phyloP scores from a whole-genome alignment of 805 yeast species.

The Teunomyces lycoperdinae region DNA sequence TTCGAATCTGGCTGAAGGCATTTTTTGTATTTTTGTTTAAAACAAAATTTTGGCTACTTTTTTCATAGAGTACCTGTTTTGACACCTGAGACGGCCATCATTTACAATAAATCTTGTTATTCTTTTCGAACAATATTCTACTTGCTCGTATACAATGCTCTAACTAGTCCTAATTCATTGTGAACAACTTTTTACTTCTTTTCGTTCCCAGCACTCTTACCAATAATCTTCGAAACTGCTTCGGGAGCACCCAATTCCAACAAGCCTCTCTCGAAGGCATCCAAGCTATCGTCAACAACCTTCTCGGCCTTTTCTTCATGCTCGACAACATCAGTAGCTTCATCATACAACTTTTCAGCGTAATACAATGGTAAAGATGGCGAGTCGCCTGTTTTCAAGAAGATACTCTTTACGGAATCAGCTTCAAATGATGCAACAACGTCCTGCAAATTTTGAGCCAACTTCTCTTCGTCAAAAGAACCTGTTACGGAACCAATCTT shows the following conservation, averaged over 20 bases:
- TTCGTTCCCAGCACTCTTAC: slow-evolving; percentile 37
- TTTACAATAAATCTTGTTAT: neutral
- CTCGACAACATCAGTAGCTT: slow-evolving; percentile 44
- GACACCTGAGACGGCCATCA: too few relatives aligned
- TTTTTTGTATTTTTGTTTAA: slow-evolving; percentile 5
- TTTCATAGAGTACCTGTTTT: too few relatives aligned
- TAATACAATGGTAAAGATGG: slow-evolving; percentile 85
- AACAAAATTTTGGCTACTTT: too few relatives aligned
- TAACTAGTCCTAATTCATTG: slow-evolving; percentile 13
- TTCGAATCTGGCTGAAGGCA: slow-evolving; percentile 36
- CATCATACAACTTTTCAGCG: slow-evolving; percentile 52
- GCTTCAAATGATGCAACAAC: slow-evolving; percentile 48
- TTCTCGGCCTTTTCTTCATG: slow-evolving; percentile 20
- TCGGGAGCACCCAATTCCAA: slow-evolving; percentile 79
- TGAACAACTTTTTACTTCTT: slow-evolving; percentile 17
- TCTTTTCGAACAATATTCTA: neutral
- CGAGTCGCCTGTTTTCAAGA: slow-evolving; percentile 64
- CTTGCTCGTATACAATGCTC: slow-evolving; percentile 1
- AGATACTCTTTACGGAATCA: slow-evolving; percentile 52
- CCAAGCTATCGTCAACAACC: slow-evolving; percentile 33
- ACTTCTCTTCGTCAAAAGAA: slow-evolving; percentile 41
- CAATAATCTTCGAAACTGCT: slow-evolving; percentile 61
- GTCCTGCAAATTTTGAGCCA: slow-evolving; percentile 59
- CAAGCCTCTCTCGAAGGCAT: slow-evolving; percentile 72
- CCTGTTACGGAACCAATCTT: slow-evolving; percentile 57